Conservation (phyloP, 2,329 filamentous ascomycete genomes). For the Diplodia corticola region DNA sequence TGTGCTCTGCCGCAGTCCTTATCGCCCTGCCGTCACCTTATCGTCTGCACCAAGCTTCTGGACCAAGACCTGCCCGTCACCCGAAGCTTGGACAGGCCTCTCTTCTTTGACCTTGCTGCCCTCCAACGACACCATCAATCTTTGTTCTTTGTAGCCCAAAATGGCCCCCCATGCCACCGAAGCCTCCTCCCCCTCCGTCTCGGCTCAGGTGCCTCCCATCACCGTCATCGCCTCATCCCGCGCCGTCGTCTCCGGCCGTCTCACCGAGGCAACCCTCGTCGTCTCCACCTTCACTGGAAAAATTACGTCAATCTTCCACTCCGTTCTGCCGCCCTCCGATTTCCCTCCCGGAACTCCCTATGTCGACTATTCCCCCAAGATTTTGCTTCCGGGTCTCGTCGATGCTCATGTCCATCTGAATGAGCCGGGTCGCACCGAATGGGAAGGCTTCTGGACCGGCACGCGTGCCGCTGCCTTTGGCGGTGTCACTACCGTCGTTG, state of each 20-base stretch:
- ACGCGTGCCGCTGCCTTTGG: conserved; percentile 92
- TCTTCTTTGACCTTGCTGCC: no score
- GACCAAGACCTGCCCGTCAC: no score
- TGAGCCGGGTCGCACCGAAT: conserved; percentile 94
- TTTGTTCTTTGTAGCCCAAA: not conserved
- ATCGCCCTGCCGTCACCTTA: conserved; percentile 13
- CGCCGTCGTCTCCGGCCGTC: conserved; percentile 72
- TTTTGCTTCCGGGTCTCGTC: conserved; percentile 87
- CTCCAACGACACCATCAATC: not conserved
- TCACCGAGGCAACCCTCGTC: conserved; percentile 81
- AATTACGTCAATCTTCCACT: conserved; percentile 73
- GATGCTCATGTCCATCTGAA: conserved; percentile 98
- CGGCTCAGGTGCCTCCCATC: conserved; percentile 48
- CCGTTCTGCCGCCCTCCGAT: conserved; percentile 69
- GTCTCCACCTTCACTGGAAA: conserved; percentile 79
- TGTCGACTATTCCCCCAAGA: conserved; percentile 77
- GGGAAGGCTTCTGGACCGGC: conserved; percentile 96
- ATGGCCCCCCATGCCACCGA: conserved; percentile 42
- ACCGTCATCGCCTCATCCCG: conserved; percentile 81
- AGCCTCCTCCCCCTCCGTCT: conserved; percentile 25
- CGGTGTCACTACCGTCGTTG: conserved; percentile 92
- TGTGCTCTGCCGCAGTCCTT: not conserved
- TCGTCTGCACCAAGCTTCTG: not conserved
- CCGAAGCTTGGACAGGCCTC: no score
- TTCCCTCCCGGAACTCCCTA: conserved; percentile 76